Base-by-base conservation (phyloP, 176 grass and related monocot species). In the Oryza rufipogon region DNA sequence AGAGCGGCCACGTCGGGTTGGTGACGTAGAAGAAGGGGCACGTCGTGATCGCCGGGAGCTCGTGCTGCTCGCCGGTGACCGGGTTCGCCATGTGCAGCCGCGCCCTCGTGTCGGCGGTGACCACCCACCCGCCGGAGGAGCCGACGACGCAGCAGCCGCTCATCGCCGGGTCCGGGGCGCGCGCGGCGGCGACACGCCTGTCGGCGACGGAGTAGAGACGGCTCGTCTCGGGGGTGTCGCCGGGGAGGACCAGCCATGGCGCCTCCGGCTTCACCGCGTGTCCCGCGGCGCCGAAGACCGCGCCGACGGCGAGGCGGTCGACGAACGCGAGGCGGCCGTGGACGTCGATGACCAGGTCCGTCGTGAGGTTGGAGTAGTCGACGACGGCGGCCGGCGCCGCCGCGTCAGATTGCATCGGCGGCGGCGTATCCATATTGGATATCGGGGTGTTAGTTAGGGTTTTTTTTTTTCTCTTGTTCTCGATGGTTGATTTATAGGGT, bases 91-190 rank as follows among this genome's bases (percentile, higher is more conserved):
- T 28, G 22, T 25, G 14, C 64, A 80, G 26, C 2, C 5, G 6
- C 1, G 2, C 78, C 16, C 1, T 45, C 11, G 2, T 9, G 39
- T 65, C 22, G 39, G 22, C 61, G 1, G 60, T 79, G 58, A 79
- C 39, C 12, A 79, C 38, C 76, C 76, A 79, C 22, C 76, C 64
- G 44, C 15, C 64, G 5, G 64, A 51, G 17, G 78, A 80, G 46
- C 64, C 78, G 14, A 80, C 2, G 16, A 51, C 16, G 44, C n/a
- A 45, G 16, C 19, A 28, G 2, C 17, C 44, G 15, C 20, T 20
- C 58, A 76, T n/a, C 19, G 52, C 4, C 51, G 12, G 26, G 11
- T 32, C 64, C 2, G 23, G 63, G 11, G 11, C 11, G 25, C 25
- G 23, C 3, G 28, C 11, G 14, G 66, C 5, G 66, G 13, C 14